A percentile compares a stretch with the other conserved stretches of the same genome.
Evolutionary conservation across 331 rosid species (phyloP).

Genomic region (Saraca asoca): DNA sequence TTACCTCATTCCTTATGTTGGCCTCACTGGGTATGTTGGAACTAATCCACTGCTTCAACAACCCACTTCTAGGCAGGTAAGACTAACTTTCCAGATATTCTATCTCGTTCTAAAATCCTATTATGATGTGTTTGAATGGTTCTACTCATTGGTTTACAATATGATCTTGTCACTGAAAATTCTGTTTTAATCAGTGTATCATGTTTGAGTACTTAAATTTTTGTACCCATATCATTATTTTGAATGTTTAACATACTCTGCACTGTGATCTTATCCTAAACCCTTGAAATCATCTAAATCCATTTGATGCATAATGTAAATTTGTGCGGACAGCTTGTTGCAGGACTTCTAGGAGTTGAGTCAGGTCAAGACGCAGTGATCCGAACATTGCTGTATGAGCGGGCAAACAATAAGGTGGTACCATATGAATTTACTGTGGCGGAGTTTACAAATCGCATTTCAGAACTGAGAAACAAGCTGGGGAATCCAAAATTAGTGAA

Average conservation of each 20-base stretch:
- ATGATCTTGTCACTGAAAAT: no score
- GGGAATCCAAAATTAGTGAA: slow-evolving; percentile 53
- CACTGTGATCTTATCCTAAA: no score
- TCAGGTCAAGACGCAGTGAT: slow-evolving; percentile 75
- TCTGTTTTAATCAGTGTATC: no score
- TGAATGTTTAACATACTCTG: no score
- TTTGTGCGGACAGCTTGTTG: slow-evolving; percentile 54
- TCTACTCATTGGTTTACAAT: background rate
- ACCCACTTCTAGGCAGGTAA: slow-evolving; percentile 37
- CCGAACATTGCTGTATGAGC: slow-evolving; percentile 48
- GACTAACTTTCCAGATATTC: background rate
- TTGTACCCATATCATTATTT: no score
- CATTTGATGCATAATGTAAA: background rate
- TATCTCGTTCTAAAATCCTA: background rate
- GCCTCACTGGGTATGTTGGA: slow-evolving; percentile 73
- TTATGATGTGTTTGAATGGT: no score
- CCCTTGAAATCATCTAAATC: background rate
- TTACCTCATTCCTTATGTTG: slow-evolving; percentile 67
- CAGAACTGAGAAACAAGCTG: slow-evolving; percentile 49
- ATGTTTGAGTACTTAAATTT: no score
- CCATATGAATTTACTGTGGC: slow-evolving; percentile 54
- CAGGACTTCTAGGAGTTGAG: slow-evolving; percentile 64
- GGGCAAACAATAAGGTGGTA: background rate
- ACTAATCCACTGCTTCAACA: slow-evolving; percentile 47
- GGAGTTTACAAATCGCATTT: slow-evolving; percentile 54